A percentile compares a stretch with the other conserved stretches of the same genome.
Conservation (phyloP, 2,329 filamentous ascomycete species). For the Lachnellula arida region DNA sequence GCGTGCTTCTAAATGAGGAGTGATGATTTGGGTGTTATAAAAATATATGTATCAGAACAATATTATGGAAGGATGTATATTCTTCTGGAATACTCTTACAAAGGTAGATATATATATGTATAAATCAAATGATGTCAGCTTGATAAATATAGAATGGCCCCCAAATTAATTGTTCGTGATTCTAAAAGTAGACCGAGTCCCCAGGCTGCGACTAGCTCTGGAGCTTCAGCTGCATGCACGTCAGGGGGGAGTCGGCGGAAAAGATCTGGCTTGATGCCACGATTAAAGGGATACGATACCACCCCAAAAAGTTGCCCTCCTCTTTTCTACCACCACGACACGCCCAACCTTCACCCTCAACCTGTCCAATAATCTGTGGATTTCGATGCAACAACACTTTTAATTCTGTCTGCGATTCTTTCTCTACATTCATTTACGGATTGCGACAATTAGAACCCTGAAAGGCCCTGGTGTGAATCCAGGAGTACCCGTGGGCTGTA, state of each 20-base stretch:
- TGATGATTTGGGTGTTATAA: neutral
- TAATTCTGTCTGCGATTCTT: slow-evolving; percentile 23
- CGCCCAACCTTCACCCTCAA: neutral
- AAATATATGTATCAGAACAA: too few relatives aligned
- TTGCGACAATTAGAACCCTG: slow-evolving; percentile 7
- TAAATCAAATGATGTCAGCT: too few relatives aligned
- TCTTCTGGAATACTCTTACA: too few relatives aligned
- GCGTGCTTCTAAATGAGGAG: slow-evolving; percentile 10
- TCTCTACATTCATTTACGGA: slow-evolving; percentile 25
- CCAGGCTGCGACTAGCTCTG: neutral
- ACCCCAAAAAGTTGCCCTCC: slow-evolving; percentile 7
- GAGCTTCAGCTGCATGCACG: neutral
- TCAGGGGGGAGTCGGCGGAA: slow-evolving; percentile 5
- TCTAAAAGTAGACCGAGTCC: neutral
- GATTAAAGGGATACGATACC: slow-evolving; percentile 18
- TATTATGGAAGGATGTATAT: too few relatives aligned
- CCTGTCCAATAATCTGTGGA: slow-evolving; percentile 14
- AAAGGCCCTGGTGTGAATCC: slow-evolving; percentile 13
- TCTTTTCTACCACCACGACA: slow-evolving; percentile 3
- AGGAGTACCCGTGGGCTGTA: slow-evolving; percentile 16
- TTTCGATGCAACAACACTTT: slow-evolving; percentile 26
- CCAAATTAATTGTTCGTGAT: neutral
- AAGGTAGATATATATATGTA: too few relatives aligned
- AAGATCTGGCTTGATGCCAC: slow-evolving; percentile 22
- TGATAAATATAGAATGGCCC: too few relatives aligned